A percentile compares a stretch with the other conserved stretches of the same genome.
phyloP scores from a whole-genome alignment of 768 basidiomycete genomes.

The Mrakia frigida region DNA sequence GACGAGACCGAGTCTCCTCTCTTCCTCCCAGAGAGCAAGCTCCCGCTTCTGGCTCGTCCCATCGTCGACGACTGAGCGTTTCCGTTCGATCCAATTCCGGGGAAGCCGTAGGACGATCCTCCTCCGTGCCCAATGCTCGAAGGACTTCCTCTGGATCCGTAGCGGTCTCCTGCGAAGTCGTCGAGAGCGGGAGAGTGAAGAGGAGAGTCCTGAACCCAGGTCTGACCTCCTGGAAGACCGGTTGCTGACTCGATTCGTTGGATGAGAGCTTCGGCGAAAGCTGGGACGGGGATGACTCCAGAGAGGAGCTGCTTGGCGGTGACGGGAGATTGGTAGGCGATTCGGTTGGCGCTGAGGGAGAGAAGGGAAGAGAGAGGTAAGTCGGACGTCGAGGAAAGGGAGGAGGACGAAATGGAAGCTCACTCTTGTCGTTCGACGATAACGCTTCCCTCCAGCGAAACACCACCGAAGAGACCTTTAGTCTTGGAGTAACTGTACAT shows the following conservation, averaged over 20 bases:
- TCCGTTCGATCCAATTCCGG: conserved; percentile 9
- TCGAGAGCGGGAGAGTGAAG: conserved; percentile 11
- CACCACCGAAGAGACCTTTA: conserved; percentile 85
- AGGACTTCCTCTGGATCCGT: conserved; percentile 8
- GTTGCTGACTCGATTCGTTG: conserved; percentile 51
- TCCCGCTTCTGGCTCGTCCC: conserved; percentile 11
- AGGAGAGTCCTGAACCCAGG: conserved; percentile 58
- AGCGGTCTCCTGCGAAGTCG: conserved; percentile 13
- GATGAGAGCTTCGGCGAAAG: conserved; percentile 72
- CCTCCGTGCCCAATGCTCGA: conserved; percentile 3
- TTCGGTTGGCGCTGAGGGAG: conserved; percentile 25
- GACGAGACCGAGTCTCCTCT: conserved; percentile 21
- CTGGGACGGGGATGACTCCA: conserved; percentile 65
- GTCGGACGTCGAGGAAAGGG: neutral
- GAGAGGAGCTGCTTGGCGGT: conserved; percentile 73
- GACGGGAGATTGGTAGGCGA: conserved; percentile 50
- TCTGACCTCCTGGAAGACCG: conserved; percentile 45
- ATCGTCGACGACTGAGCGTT: neutral
- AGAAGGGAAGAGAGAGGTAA: neutral
- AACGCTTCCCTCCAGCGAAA: conserved; percentile 72
- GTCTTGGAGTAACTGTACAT: conserved; percentile 71
- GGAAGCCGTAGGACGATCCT: conserved; percentile 13
- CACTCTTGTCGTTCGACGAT: conserved; percentile 85
- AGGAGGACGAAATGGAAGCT: neutral
- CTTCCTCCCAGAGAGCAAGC: conserved; percentile 18